Base-by-base conservation (phyloP, 805 yeast species). In the Teunomyces pallodes region DNA sequence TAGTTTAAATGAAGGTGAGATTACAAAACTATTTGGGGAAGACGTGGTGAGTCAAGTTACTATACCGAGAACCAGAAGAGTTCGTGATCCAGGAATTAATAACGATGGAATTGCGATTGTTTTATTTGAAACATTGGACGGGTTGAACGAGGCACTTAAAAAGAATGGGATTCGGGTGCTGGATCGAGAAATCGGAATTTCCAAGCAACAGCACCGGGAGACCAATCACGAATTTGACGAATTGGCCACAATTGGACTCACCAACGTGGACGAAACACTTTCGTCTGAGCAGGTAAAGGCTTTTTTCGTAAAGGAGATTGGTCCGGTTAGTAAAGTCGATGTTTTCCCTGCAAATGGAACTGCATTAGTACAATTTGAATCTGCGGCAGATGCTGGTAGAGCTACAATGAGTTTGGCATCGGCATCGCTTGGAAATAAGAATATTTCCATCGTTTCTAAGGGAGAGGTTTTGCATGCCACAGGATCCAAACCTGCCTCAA, bases 51-150 rank as follows among this genome's bases (percentile, higher is more conserved):
- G 82, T 46, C 66, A 64, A 33, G 61, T 86, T 0, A 71, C 67
- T 29, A 51, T 86, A 2, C 88, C 2, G 49, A 75, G 41, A 61
- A 57, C 27, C 60, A 62, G 6, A 61, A 44, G 60, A 31, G 67
- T 65, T 29, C 67, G 60, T 38, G 56, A 58, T 3, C 62, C 65
- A 6, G 67, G 63, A 1, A 57, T 68, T 6, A 52, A 58, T 12
- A 76, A 83, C 57, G 81, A 80, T 41, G 91, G 92, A 0, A 83
- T 76, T 61, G 96, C 85, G 0, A 86, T 87, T 58, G 65, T 87
- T 0, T 69, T 79, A 0, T 86, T 81, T 54, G 48, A 57, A 2
- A 62, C 64, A 0, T 59, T 63, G 7, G 73, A 69, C 1, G 75
- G 72, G 2, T 87, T 90, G 0, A 57, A 64, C 0, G 59, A 60